phyloP scores from a whole-genome alignment of 2,329 filamentous ascomycete genomes.

The Geosmithia morbida region DNA sequence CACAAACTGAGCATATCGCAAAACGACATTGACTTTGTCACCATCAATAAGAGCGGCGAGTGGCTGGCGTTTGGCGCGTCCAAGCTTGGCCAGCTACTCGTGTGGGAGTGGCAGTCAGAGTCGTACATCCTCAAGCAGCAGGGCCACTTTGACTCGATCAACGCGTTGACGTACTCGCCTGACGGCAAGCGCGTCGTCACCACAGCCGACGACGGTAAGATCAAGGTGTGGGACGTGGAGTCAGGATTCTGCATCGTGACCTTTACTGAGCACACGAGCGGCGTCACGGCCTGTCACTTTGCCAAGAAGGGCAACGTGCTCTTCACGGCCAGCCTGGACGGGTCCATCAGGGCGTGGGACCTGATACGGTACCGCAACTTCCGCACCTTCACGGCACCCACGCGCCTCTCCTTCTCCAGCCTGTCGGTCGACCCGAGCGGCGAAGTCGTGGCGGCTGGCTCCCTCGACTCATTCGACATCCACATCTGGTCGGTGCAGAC shows the following conservation, averaged over 20 bases:
- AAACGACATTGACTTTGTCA: constrained; percentile 89
- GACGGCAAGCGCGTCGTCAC: constrained; percentile 90
- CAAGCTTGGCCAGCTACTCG: constrained; percentile 85
- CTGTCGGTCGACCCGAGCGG: constrained; percentile 95
- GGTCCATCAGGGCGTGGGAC: constrained; percentile 92
- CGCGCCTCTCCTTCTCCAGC: constrained; percentile 80
- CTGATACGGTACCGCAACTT: constrained; percentile 93
- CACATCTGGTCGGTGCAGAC: constrained; percentile 99
- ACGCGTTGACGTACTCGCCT: constrained; percentile 81
- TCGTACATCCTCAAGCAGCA: constrained; percentile 98
- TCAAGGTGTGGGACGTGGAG: constrained; percentile 95
- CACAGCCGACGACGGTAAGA: constrained; percentile 89
- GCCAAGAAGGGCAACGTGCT: constrained; percentile 90
- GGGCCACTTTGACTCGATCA: constrained; percentile 93
- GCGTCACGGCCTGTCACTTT: constrained; percentile 89
- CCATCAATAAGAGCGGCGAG: constrained; percentile 86
- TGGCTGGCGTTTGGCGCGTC: constrained; percentile 97
- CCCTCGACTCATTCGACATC: constrained; percentile 89
- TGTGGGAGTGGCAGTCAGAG: constrained; percentile 99
- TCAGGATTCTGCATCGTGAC: constrained; percentile 97
- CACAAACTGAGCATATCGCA: constrained; percentile 90
- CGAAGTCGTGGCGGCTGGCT: constrained; percentile 90
- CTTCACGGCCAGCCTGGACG: constrained; percentile 89
- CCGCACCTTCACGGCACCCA: constrained; percentile 89
- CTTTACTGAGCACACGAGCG: constrained; percentile 91